These are phyloP conservation scores for Ascosphaera acerosa DNA, from an alignment of 2,329 filamentous ascomycete species.

Conservation along the genomic window DNA sequence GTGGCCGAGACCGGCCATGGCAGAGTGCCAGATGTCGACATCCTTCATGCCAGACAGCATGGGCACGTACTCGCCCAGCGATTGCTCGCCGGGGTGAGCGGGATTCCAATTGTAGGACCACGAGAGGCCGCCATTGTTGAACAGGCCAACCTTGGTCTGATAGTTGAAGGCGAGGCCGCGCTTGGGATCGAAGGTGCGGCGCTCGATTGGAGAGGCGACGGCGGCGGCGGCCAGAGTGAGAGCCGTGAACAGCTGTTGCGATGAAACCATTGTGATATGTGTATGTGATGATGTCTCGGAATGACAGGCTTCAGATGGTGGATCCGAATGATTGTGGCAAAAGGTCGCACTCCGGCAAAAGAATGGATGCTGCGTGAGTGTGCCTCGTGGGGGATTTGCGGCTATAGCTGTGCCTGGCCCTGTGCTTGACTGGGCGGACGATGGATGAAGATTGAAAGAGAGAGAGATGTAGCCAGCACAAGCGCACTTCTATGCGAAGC, in stretches of 20 bases:
- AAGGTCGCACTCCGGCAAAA: too few species aligned
- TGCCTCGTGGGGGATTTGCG: too few species aligned
- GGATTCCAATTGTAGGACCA: slow-evolving; percentile 24
- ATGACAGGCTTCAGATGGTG: too few species aligned
- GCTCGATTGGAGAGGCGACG: slow-evolving; percentile 11
- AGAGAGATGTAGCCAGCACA: too few species aligned
- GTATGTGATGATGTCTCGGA: slow-evolving; percentile 1
- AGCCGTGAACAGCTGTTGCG: slow-evolving; percentile 11
- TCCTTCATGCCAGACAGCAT: slow-evolving; percentile 20
- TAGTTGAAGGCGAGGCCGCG: slow-evolving; percentile 19
- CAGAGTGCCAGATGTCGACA: slow-evolving; percentile 14
- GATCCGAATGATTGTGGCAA: too few species aligned
- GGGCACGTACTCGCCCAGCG: slow-evolving; percentile 18
- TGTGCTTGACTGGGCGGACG: too few species aligned
- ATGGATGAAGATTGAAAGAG: too few species aligned
- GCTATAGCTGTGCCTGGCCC: too few species aligned
- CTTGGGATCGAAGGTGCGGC: slow-evolving; percentile 7
- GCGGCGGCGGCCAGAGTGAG: slow-evolving; percentile 13
- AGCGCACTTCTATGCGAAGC: too few species aligned
- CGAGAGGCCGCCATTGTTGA: slow-evolving; percentile 11
- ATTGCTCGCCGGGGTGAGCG: slow-evolving; percentile 10
- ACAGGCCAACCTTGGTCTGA: slow-evolving; percentile 10
- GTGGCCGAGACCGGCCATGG: slow-evolving; percentile 12
- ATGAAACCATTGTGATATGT: slow-evolving; percentile 16
- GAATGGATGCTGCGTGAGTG: too few species aligned